phyloP scores from a whole-genome alignment of 352 stramenopile genomes.

The Phytophthora ramorum region DNA sequence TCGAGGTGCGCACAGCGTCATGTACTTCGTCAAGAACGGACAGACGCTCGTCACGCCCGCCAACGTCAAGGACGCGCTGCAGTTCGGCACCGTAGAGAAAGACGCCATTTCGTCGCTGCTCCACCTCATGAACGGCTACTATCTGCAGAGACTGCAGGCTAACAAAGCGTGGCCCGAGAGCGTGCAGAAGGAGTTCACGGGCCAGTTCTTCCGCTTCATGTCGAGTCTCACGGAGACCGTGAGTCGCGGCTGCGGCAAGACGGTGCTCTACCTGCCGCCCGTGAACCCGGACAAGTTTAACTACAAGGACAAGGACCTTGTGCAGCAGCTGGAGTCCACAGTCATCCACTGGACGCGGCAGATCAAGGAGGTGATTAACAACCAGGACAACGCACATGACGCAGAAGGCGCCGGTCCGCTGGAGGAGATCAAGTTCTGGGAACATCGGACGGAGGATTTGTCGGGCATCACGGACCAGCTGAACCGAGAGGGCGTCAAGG shows the following conservation, averaged over 20 bases:
- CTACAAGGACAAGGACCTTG: slow-evolving; percentile 94
- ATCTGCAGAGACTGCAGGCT: slow-evolving; percentile 78
- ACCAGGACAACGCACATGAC: slow-evolving; percentile 93
- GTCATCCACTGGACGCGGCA: slow-evolving; percentile 98
- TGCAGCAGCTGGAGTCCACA: slow-evolving; percentile 96
- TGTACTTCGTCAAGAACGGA: slow-evolving; percentile 93
- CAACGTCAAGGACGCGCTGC: slow-evolving; percentile 66
- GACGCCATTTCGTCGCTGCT: slow-evolving; percentile 84
- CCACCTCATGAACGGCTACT: slow-evolving; percentile 88
- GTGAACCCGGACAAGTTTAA: slow-evolving; percentile 87
- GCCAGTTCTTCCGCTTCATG: slow-evolving; percentile 96
- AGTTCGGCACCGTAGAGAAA: slow-evolving; percentile 82
- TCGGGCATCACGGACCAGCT: slow-evolving; percentile 95
- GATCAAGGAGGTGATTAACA: slow-evolving; percentile 98
- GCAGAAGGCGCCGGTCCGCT: slow-evolving; percentile 91
- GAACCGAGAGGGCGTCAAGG: slow-evolving; percentile 89
- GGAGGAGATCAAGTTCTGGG: slow-evolving; percentile 97
- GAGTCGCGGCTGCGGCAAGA: slow-evolving; percentile 92
- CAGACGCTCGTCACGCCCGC: slow-evolving; percentile 65
- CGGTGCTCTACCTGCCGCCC: slow-evolving; percentile 92
- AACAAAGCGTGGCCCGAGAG: slow-evolving; percentile 93
- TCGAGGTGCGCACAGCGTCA: slow-evolving; percentile 55
- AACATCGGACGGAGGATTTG: slow-evolving; percentile 91
- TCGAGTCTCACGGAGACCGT: slow-evolving; percentile 94
- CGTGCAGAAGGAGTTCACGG: slow-evolving; percentile 94